Evolutionary conservation across 768 basidiomycete genomes (phyloP).

Genomic region (Podaxis sp.): DNA sequence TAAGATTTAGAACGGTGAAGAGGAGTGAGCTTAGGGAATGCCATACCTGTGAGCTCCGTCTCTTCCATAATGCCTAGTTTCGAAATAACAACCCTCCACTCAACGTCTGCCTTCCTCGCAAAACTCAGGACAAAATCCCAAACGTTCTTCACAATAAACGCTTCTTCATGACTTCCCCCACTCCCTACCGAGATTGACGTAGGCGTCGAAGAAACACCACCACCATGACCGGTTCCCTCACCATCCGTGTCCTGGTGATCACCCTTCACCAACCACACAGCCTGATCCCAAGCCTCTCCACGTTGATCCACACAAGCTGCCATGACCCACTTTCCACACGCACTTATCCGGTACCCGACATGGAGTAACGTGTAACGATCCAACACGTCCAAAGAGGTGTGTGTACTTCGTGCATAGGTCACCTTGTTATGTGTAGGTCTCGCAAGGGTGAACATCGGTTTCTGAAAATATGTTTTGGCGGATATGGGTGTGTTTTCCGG

Average conservation of each 20-base stretch:
- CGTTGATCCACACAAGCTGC: conserved; percentile 75
- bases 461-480: conserved; percentile 40
- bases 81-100: conserved; percentile 78
- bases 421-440: conserved; percentile 38
- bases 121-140: conserved; percentile 70
- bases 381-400: conserved; percentile 41
- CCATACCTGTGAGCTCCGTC: conserved; percentile 66
- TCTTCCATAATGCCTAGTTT: conserved; percentile 62
- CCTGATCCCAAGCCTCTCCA: conserved; percentile 71
- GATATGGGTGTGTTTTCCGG: conserved; percentile 24
- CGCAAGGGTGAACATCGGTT: conserved; percentile 64
- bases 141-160: conserved; percentile 53
- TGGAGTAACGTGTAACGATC: conserved; percentile 62
- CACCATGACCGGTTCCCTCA: conserved; percentile 23
- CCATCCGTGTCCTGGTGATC: conserved; percentile 34
- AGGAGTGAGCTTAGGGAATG: conserved; percentile 2
- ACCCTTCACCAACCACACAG: conserved; percentile 56
- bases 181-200: background rate
- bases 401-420: conserved; percentile 33
- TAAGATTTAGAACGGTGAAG: conserved; percentile 8
- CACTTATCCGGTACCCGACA: conserved; percentile 67
- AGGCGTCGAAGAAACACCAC: background rate
- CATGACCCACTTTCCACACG: conserved; percentile 74
- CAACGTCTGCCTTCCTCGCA: conserved; percentile 63
- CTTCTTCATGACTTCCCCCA: conserved; percentile 31